Evolutionary conservation across 1,139 yeast species (phyloP), one percentile per base, ranked within the genome.

Genomic region (Taphrina wiesneri): DNA sequence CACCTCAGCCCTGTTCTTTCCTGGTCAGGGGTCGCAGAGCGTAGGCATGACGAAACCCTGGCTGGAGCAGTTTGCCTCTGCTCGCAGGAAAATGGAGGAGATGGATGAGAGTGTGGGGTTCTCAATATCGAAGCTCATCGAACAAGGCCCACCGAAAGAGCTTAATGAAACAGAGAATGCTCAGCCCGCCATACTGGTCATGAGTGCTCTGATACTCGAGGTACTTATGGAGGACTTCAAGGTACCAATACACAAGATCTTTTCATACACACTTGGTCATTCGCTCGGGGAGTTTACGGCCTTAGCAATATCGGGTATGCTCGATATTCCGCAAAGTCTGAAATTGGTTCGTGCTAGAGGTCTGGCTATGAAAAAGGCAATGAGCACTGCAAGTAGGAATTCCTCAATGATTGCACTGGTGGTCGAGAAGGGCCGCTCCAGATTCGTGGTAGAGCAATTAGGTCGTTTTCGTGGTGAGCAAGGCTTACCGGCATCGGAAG

Each of bases 221-320:
- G 70, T 80, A 2, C 67, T 81, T 46, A 70, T 74, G 51, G 68
- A 73, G n/a, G 70, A 71, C 5, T 72, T 71, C 63, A 75, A 23
- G 23, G 57, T 56, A 2, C 56, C 64, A 15, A 25, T 41, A 17
- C 53, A 62, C 3, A 57, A 69, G 26, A 19, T 60, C 6, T 62
- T 70, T 19, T 68, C 72, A 15, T 78, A 70, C 67, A 68, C 81
- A 0, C 70, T 83, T 70, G 89, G 89, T 53, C 89, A 86, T 72
- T 85, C 88, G 1, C 76, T 85, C 15, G 89, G 89, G 2, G 88
- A 85, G 73, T 85, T 82, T 72, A 77, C 86, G 0, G 86, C 87
- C 0, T 75, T 82, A 64, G 73, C 80, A 0, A 77, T 83, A 7
- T 75, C 82, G 15, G 85, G 84, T 0, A 74, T 76, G 2, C 70